Base-by-base conservation (phyloP, 1,284 basidiomycete species). In the Pisolithus thermaeus region DNA sequence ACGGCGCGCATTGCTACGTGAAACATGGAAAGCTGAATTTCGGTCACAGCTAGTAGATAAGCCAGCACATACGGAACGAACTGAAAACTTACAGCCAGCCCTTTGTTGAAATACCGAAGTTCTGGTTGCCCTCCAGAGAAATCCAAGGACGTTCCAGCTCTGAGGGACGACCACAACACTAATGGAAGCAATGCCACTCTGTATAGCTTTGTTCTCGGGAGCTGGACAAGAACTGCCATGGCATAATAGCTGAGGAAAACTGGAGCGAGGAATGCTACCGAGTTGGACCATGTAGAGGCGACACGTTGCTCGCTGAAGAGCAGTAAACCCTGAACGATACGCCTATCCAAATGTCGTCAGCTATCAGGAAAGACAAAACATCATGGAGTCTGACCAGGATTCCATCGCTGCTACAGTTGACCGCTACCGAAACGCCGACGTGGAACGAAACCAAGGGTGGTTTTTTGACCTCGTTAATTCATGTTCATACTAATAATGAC, bases 171-270 rank as follows among this genome's bases (percentile, higher is more conserved):
- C 55, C 60, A 58, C 23, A 57, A 49, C 7, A 64, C 52, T 0
- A 57, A 18, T 5, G 66, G 67, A 45, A 69, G 65, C 36, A 69
- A 45, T 35, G 65, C 58, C 1, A 20, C 12, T 39, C 58, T 56
- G 47, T 55, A 56, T 11, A 65, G 8, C 20, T 14, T 22, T n/a
- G 58, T 58, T 12, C 27, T 48, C 7, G 55, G 60, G 4, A 66
- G 42, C 41, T 69, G 67, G 1, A 68, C 62, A 22, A 65, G 46
- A 23, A 69, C 50, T 2, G 67, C 64, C 65, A 69, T 66, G 11
- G 25, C 47, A 46, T 65, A 66, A 49, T 50, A 56, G 16, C 52
- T 40, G 30, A 56, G 35, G 18, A 55, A 3, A 12, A 46, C 44
- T 3, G 64, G 67, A n/a, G 59, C 0, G 23, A 68, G 25, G 20